These are phyloP conservation scores for Calonectria pseudoturangicola DNA, from an alignment of 2,329 filamentous ascomycete species.

Conservation along the genomic window DNA sequence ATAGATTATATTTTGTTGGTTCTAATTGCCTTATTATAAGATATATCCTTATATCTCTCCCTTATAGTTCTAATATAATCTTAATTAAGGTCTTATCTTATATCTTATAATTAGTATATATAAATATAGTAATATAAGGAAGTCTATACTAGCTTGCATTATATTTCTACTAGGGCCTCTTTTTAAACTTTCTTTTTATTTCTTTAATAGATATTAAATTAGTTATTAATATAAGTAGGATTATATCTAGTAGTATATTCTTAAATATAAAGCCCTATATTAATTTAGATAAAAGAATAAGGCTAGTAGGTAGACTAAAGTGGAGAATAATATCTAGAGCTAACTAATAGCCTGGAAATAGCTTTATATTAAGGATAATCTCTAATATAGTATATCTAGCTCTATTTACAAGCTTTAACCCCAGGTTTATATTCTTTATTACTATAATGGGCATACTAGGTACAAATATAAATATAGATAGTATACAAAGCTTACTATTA, in stretches of 20 bases:
- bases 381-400: background rate
- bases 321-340: background rate
- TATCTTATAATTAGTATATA: background rate
- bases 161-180: background rate
- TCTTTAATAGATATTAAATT: background rate
- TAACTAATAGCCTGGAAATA: background rate
- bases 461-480: background rate
- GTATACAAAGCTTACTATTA: background rate
- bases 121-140: background rate
- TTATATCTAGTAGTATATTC: background rate
- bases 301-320: conserved; percentile 3
- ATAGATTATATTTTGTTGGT: background rate
- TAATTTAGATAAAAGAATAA: background rate
- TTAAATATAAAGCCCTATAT: background rate
- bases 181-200: background rate
- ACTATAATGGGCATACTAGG: background rate
- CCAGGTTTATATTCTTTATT: background rate
- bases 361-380: background rate
- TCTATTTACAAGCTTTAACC: background rate
- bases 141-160: background rate
- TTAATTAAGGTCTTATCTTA: background rate
- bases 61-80: background rate
- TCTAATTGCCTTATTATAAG: background rate
- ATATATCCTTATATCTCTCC: background rate
- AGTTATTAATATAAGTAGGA: background rate